These are phyloP conservation scores for Magnusiomyces tetraspermus DNA, from an alignment of 1,139 yeast species.

Conservation along the genomic window DNA sequence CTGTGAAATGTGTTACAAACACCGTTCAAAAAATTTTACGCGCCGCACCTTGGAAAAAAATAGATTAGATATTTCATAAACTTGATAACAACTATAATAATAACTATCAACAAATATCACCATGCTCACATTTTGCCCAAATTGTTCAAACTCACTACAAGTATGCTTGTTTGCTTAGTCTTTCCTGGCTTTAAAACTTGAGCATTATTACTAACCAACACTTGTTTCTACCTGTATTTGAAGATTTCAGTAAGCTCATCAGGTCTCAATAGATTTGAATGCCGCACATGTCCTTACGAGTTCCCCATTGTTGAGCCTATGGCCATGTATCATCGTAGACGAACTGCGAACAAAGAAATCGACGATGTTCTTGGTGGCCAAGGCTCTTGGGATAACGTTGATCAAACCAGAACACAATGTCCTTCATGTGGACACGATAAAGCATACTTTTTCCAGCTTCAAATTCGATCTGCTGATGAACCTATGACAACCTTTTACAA, in stretches of 20 bases:
- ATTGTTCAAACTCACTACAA: constrained; percentile 82
- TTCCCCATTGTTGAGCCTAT: constrained; percentile 68
- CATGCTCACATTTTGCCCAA: constrained; percentile 91
- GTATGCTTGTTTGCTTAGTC: constrained; percentile 27
- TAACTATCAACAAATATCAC: too few species aligned
- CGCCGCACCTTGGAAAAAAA: too few species aligned
- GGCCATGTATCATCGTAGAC: constrained; percentile 76
- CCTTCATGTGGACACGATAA: constrained; percentile 84
- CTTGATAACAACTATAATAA: too few species aligned
- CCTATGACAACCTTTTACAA: constrained; percentile 94
- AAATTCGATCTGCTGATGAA: constrained; percentile 84
- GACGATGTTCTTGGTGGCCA: constrained; percentile 96
- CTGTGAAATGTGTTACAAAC: too few species aligned
- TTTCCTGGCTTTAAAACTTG: constrained; percentile 32
- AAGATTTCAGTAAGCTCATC: constrained; percentile 20
- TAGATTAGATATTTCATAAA: too few species aligned
- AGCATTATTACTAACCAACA: constrained; percentile 9
- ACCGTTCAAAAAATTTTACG: too few species aligned
- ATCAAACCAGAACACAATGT: constrained; percentile 62
- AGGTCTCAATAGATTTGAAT: constrained; percentile 46
- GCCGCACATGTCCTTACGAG: constrained; percentile 92
- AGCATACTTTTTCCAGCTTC: constrained; percentile 95
- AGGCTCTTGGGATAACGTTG: constrained; percentile 98
- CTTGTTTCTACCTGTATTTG: constrained; percentile 9
- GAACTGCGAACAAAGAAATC: constrained; percentile 75